phyloP scores from a whole-genome alignment of 495 filamentous ascomycete species.

The Aspergillus nanangensis region DNA sequence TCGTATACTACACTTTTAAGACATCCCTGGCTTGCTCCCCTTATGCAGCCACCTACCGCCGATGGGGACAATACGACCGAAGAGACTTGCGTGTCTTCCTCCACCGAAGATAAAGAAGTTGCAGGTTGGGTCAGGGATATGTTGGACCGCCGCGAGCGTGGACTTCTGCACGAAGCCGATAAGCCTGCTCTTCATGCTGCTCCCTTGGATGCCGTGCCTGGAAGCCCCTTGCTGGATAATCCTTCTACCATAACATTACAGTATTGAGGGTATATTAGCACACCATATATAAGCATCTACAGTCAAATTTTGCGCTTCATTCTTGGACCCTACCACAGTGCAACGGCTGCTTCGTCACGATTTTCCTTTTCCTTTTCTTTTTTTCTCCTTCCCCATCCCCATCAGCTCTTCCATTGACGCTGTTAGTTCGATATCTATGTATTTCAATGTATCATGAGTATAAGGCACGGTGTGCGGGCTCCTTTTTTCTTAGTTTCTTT shows the following conservation, averaged over 20 bases:
- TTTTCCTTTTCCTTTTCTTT: not conserved
- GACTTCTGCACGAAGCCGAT: constrained; percentile 37
- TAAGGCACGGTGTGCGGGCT: no score
- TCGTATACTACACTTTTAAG: constrained; percentile 84
- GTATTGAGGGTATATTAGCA: constrained; percentile 5
- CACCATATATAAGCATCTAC: constrained; percentile 5
- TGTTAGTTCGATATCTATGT: not conserved
- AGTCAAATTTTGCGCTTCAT: no score
- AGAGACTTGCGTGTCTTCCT: constrained; percentile 30
- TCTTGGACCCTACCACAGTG: no score
- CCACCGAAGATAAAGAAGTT: constrained; percentile 69
- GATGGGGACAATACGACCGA: constrained; percentile 56
- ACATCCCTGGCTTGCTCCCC: constrained; percentile 79
- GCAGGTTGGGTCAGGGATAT: constrained; percentile 79
- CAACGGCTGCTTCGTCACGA: no score
- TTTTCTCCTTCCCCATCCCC: not conserved
- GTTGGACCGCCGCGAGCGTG: constrained; percentile 54
- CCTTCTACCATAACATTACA: constrained; percentile 9
- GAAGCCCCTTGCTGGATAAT: constrained; percentile 30
- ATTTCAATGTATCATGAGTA: not conserved
- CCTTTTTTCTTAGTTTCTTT: not conserved
- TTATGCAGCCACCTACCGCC: constrained; percentile 79
- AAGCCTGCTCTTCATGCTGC: constrained; percentile 78
- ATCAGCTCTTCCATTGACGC: not conserved
- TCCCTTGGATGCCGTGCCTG: constrained; percentile 58